These are phyloP conservation scores for Ascochyta lentis DNA, from an alignment of 2,329 filamentous ascomycete species.

Conservation along the genomic window DNA sequence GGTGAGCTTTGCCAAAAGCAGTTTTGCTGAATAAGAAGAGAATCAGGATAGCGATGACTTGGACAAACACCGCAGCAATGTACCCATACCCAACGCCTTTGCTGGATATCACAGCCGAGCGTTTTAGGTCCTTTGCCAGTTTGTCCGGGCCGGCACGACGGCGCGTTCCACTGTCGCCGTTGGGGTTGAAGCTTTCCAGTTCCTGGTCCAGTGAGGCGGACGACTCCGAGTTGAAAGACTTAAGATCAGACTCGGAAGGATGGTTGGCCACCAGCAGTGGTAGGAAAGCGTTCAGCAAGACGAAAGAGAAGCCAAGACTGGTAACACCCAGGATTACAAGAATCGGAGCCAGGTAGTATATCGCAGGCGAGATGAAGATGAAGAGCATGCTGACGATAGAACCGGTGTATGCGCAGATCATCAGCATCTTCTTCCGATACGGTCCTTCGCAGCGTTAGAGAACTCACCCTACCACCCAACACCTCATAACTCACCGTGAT, in stretches of 20 bases:
- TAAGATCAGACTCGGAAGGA: slow-evolving; percentile 51
- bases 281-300: slow-evolving; percentile 91
- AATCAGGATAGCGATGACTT: slow-evolving; percentile 77
- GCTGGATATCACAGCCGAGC: slow-evolving; percentile 86
- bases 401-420: slow-evolving; percentile 80
- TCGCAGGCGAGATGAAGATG: slow-evolving; percentile 72
- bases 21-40: slow-evolving; percentile 62
- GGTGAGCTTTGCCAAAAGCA: slow-evolving; percentile 64
- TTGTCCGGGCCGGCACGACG: slow-evolving; percentile 23
- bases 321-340: slow-evolving; percentile 87
- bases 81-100: slow-evolving; percentile 92
- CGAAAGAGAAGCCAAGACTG: slow-evolving; percentile 92
- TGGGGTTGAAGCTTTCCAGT: slow-evolving; percentile 35
- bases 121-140: slow-evolving; percentile 70
- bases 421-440: slow-evolving; percentile 83
- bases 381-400: slow-evolving; percentile 81
- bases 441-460: slow-evolving; percentile 39
- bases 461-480: neutral
- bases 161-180: slow-evolving; percentile 25
- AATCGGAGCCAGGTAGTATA: slow-evolving; percentile 81
- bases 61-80: slow-evolving; percentile 78
- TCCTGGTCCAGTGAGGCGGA: slow-evolving; percentile 17
- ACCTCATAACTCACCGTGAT: slow-evolving; percentile 77
- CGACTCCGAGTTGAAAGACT: slow-evolving; percentile 16
- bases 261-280: slow-evolving; percentile 86